phyloP scores from a whole-genome alignment of 352 stramenopile genomes.

The Globisporangium sylvaticum region DNA sequence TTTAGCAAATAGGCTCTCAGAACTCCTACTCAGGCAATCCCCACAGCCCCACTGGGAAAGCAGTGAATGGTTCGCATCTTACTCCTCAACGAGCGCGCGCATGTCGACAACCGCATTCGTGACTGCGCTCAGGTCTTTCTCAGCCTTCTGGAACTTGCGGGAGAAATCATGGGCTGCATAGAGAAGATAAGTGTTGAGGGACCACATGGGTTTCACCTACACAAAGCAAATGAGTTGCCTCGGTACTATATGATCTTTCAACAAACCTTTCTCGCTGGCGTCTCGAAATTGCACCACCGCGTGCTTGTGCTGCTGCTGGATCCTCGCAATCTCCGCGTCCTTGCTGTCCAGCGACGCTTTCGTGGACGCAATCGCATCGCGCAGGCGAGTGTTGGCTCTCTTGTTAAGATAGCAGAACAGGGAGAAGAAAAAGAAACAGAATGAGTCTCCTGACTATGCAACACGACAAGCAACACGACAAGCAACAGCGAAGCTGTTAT shows the following conservation, averaged over 20 bases:
- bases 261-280: constrained; percentile 25
- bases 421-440: no score
- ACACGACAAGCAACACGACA: no score
- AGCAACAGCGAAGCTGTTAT: no score
- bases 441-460: no score
- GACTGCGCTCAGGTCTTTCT: constrained; percentile 28
- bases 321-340: constrained; percentile 30
- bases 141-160: constrained; percentile 19
- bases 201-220: no score
- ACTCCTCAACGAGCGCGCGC: constrained; percentile 63
- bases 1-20: neutral
- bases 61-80: neutral
- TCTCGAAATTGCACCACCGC: constrained; percentile 26
- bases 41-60: no score
- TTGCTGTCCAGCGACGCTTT: constrained; percentile 44
- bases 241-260: no score
- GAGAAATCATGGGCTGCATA: constrained; percentile 21
- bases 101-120: constrained; percentile 44
- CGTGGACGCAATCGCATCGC: constrained; percentile 47
- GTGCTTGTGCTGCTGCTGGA: constrained; percentile 30
- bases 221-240: no score
- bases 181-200: neutral
- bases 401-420: constrained; percentile 6
- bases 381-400: constrained; percentile 45
- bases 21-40: neutral